Evolutionary conservation across 1,284 basidiomycete genomes (phyloP), one percentile per base, ranked within the genome.

Genomic region (Cryptococcus sp.): DNA sequence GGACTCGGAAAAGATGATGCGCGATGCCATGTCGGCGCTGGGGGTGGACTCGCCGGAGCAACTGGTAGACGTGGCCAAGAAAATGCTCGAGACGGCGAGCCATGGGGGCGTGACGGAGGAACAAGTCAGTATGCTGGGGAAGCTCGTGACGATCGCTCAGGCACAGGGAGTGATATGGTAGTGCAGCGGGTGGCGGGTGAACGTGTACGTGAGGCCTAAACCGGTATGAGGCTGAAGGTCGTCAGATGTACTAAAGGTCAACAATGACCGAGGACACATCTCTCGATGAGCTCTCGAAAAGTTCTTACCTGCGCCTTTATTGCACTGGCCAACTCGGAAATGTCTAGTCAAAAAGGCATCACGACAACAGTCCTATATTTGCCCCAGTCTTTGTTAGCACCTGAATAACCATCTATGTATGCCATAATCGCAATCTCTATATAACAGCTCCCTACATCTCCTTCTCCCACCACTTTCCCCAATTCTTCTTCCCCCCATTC

Each of bases 401-500:
- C 5, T 33, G 28, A 33, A 33, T 4, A 33, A 9, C 28, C 28
- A 33, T 33, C 28, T 33, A 33, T 33, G 28, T 35, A 16, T 18
- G 11, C 12, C 37, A 44, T 48, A 46, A 39, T 39, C 36, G 15
- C 7, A n/a, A 44, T 21, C 24, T 21, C 20, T 44, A 20, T 24
- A 40, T 7, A 35, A 42, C n/a, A 9, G 9, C 13, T 45, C 8
- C 38, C 51, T 50, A 68, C 64, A 69, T 62, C 2, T 51, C 39
- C 51, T 60, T 64, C 39, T 66, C 64, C 66, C 68, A 67, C 68
- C 68, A 69, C 20, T 63, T 61, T 5, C 45, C 46, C 60, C 58
- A 59, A 40, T 56, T 50, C 21, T 21, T 54, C 47, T 39, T 36
- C 9, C 33, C 39, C 5, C 57, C 40, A 37, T 51, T 50, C 45